phyloP scores from a whole-genome alignment of 2,329 filamentous ascomycete genomes.

The Sporothrix dimorphospora region DNA sequence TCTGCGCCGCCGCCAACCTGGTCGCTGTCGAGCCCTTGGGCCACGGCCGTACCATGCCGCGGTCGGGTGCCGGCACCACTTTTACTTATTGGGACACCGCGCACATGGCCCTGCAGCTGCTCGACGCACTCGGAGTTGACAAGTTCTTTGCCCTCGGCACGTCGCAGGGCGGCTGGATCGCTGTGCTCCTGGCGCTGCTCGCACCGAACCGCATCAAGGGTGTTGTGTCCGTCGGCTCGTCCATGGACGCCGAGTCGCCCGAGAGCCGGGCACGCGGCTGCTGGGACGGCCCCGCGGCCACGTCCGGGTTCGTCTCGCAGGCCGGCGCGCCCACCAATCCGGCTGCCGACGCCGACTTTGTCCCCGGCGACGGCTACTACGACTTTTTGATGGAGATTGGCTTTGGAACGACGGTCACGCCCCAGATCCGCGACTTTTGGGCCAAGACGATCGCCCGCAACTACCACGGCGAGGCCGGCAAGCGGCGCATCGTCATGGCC shows the following conservation, averaged over 20 bases:
- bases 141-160: constrained; percentile 56
- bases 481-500: constrained; percentile 49
- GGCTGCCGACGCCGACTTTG: constrained; percentile 48
- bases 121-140: constrained; percentile 53
- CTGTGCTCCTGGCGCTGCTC: constrained; percentile 54
- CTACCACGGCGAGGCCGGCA: constrained; percentile 52
- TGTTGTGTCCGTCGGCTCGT: constrained; percentile 53
- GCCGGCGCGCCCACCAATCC: constrained; percentile 42
- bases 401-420: constrained; percentile 43
- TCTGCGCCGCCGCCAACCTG: constrained; percentile 51
- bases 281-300: constrained; percentile 50
- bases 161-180: constrained; percentile 57
- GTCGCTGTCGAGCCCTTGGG: constrained; percentile 58
- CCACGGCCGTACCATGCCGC: constrained; percentile 45
- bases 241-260: constrained; percentile 57
- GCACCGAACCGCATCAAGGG: constrained; percentile 38
- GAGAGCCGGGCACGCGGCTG: constrained; percentile 51
- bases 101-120: constrained; percentile 57
- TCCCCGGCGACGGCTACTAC: constrained; percentile 48
- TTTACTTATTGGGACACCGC: constrained; percentile 62
- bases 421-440: constrained; percentile 47
- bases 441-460: constrained; percentile 46
- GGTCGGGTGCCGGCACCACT: constrained; percentile 42
- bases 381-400: constrained; percentile 48
- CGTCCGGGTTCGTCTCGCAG: constrained; percentile 44